A percentile compares a stretch with the other conserved stretches of the same genome.
Evolutionary conservation across 2,329 filamentous ascomycete genomes (phyloP).

Genomic region (Botrytis aclada): DNA sequence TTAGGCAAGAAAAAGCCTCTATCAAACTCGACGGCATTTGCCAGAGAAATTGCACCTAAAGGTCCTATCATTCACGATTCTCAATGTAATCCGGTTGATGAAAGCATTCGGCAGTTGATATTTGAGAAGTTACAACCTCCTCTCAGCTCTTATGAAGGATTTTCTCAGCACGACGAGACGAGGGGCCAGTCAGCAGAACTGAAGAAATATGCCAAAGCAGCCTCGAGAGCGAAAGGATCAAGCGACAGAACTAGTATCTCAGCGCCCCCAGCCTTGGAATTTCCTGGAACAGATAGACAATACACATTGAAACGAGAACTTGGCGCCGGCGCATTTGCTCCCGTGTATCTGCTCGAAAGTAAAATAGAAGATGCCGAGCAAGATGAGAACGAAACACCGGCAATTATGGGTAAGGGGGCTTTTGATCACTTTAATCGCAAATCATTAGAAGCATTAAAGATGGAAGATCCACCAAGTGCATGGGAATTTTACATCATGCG

Average conservation of each 20-base stretch:
- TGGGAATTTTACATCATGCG: slow-evolving; percentile 99
- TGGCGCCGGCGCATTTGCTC: slow-evolving; percentile 89
- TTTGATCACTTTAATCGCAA: slow-evolving; percentile 51
- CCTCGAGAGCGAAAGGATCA: slow-evolving; percentile 42
- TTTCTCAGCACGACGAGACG: slow-evolving; percentile 66
- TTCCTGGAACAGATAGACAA: slow-evolving; percentile 60
- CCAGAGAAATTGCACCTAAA: slow-evolving; percentile 49
- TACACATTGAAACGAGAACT: slow-evolving; percentile 84
- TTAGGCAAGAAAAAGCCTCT: slow-evolving; percentile 45
- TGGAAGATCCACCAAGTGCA: slow-evolving; percentile 81
- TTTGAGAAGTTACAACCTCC: slow-evolving; percentile 70
- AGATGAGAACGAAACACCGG: slow-evolving; percentile 45
- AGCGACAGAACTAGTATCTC: slow-evolving; percentile 57
- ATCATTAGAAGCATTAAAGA: slow-evolving; percentile 83
- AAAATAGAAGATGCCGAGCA: slow-evolving; percentile 49
- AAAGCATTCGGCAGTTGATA: slow-evolving; percentile 70
- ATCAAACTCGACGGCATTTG: slow-evolving; percentile 30
- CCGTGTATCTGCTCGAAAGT: slow-evolving; percentile 87
- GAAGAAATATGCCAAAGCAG: slow-evolving; percentile 71
- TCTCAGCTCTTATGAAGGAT: slow-evolving; percentile 72
- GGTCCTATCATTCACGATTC: slow-evolving; percentile 75
- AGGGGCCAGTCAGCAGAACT: slow-evolving; percentile 72
- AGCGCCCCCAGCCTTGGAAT: slow-evolving; percentile 62
- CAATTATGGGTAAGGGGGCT: slow-evolving; percentile 59
- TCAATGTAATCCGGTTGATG: slow-evolving; percentile 87